Base-by-base conservation (phyloP, 306 rosid genomes). In the Fagus crenata region DNA sequence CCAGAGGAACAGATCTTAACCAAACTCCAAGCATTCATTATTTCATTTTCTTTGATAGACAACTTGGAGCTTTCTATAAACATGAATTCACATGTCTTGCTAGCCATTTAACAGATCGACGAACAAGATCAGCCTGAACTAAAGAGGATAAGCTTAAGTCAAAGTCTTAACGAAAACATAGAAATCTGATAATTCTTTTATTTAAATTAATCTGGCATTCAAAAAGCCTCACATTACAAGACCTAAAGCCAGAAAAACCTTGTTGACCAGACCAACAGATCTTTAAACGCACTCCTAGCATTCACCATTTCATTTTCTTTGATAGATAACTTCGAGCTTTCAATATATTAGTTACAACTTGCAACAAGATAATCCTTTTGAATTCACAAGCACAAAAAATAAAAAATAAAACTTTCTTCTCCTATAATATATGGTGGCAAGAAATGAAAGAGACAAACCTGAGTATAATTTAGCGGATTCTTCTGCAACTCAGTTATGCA, bases 391-490 rank as follows among this genome's bases (percentile, higher is more conserved):
- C 72, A 49, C 39, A 72, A 4, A 56, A 35, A 67, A n/a, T 36
- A 11, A 60, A 28, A 6, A 53, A 12, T 59, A 51, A 15, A 46
- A 46, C n/a, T 46, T 15, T n/a, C 22, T 3, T 6, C 3, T 49
- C 65, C 6, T 49, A 59, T 60, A 53, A 65, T 40, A 49, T 17
- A 46, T n/a, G 35, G 67, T 56, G 39, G 42, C 55, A 9, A 46
- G 36, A 72, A 68, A 59, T 77, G 43, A 3, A 17, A 59, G 12
- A 77, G 41, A 83, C 86, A 32, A 79, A 90, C 99, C 95, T 90
- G 97, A 39, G 97, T 85, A 69, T 90, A 95, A 64, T 89, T 95
- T 85, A 95, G 73, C 59, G 97, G 97, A 80, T 92, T 88, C 83
- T 92, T 95, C 89, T 95, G 99, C 90, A 95, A 67, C 84, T 89